Evolutionary conservation across 495 filamentous ascomycete genomes (phyloP), one percentile per base, ranked within the genome.

Genomic region (Podospora australis): DNA sequence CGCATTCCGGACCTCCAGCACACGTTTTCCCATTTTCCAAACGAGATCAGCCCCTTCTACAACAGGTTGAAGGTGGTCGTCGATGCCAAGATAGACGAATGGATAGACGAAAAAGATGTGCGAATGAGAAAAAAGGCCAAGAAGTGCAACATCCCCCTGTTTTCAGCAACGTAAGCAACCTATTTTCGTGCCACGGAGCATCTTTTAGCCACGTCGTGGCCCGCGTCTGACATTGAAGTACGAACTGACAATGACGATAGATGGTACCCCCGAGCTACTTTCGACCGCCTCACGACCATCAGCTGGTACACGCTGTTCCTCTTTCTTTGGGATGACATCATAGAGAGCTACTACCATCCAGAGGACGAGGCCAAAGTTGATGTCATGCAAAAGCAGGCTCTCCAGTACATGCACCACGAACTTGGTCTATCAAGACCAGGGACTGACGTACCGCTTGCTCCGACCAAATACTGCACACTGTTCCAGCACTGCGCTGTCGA

Each of bases 271-370:
- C 34, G 52, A 7, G 50, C 55, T 17, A 20, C 57, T 0, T 48
- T 61, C 20, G 48, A 57, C 32, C 42, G 49, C 8, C 58, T 63
- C 34, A 25, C 53, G 34, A 64, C 53, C 10, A 50, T 62, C 10
- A 39, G 54, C 1, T 64, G 54, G 49, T 55, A 59, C 17, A 35
- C 52, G 8, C 52, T 69, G 32, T 69, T 62, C 62, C 44, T 69
- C 25, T 64, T 69, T 40, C 40, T 62, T 13, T 69, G 66, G 64
- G 66, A 63, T 19, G 60, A 63, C 23, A 50, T 54, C 1, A 48
- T 60, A 24, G n/a, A n/a, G n/a, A n/a, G n/a, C n/a, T n/a, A n/a
- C n/a, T n/a, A n/a, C n/a, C n/a, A n/a, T n/a, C n/a, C n/a, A n/a
- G 60, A 63, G 44, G 44, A 59, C 16, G 47, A 17, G 17, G 47